Conservation (phyloP, 108 stramenopile species). For the Thalassiosira profunda region DNA sequence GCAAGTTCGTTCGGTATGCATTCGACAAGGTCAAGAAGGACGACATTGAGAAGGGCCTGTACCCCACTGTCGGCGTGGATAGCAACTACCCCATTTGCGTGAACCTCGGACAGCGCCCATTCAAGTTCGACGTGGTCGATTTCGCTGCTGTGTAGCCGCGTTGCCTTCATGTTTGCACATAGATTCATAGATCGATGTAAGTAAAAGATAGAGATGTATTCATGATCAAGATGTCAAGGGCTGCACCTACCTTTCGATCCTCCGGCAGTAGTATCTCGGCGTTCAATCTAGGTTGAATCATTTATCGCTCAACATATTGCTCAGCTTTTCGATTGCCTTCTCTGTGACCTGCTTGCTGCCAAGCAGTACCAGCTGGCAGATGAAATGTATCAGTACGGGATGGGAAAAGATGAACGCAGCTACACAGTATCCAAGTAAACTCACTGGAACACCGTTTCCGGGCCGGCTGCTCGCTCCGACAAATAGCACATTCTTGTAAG, state of each 20-base stretch:
- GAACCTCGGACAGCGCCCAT: constrained; percentile 74
- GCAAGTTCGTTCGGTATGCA: constrained; percentile 82
- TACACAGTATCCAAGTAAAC: too few species aligned
- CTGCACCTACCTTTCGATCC: too few species aligned
- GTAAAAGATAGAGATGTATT: too few species aligned
- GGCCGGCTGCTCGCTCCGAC: constrained; percentile 92
- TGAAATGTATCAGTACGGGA: too few species aligned
- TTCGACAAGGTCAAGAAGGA: constrained; percentile 46
- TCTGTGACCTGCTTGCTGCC: constrained; percentile 74
- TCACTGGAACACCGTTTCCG: constrained; percentile 95
- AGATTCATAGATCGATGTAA: too few species aligned
- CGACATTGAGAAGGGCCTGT: constrained; percentile 57
- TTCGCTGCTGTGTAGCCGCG: too few species aligned
- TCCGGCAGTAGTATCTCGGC: too few species aligned
- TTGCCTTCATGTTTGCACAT: too few species aligned
- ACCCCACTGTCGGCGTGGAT: constrained; percentile 85
- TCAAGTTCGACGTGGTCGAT: constrained; percentile 61
- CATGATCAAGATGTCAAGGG: too few species aligned
- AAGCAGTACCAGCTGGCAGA: constrained; percentile 88
- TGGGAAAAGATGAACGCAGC: too few species aligned
- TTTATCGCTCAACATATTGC: not conserved
- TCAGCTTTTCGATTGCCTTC: constrained; percentile 40
- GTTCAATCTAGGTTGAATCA: not conserved
- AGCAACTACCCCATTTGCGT: constrained; percentile 59
- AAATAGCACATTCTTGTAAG: constrained; percentile 67